Evolutionary conservation across 1,284 basidiomycete species (phyloP), one percentile per base, ranked within the genome.

Genomic region (Paramarasmius palmivorus): DNA sequence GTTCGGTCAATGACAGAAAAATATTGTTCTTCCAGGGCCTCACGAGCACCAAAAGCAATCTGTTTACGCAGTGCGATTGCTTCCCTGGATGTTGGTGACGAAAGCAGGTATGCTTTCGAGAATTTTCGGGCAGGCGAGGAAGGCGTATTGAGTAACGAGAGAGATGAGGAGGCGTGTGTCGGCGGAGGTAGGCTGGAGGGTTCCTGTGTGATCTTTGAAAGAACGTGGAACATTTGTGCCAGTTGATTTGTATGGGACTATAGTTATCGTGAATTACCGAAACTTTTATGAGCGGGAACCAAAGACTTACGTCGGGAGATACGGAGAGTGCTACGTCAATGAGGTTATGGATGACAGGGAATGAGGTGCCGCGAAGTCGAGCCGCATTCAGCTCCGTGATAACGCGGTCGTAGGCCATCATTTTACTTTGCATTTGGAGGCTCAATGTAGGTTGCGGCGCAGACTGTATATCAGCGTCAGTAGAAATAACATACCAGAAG

Each of bases 401-500:
- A 29, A 92, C 86, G 53, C 84, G 83, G 70, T 93, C 91, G 68
- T 96, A 98, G n/a, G 85, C 86, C 84, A 95, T 92, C 93, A 96
- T 95, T 73, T 93, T 93, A 68, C 82, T 88, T 71, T 96, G 95
- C 82, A 93, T 88, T 62, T 90, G 86, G 20, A 86, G 73, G 55
- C 77, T 81, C 0, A 85, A 81, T 2, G 77, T 72, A 17, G 62
- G 77, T 79, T 37, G 40, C 34, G 17, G 23, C 37, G 37, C 54
- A 42, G 49, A 29, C 46, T 42, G 15, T 38, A 25, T 47, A 22
- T 15, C 20, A 17, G 23, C n/a, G 34, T 26, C 22, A 46, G 23
- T 22, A 29, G 25, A 47, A 46, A 10, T 8, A 9, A 10, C 17
- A 14, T 22, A 40, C 32, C 20, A 48, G 37, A 57, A 26, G 38